Conservation (phyloP, 306 rosid genomes). For the Spatholobus suberectus region DNA sequence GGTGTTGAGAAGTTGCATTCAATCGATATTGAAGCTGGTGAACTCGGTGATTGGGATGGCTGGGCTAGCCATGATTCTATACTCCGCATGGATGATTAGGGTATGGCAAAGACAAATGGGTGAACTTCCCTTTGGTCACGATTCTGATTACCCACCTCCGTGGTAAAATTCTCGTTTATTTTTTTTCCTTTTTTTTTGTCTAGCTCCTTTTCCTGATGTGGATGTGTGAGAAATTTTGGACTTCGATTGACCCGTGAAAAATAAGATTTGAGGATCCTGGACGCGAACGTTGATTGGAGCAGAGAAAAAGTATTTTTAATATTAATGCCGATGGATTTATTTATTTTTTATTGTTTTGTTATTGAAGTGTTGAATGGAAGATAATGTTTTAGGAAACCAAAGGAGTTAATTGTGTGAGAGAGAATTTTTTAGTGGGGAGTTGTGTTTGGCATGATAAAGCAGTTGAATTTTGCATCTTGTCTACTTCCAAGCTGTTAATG, state of each 20-base stretch:
- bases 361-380: neutral
- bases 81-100: constrained; percentile 77
- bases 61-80: constrained; percentile 74
- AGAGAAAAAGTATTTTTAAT: neutral
- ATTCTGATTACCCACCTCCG: constrained; percentile 60
- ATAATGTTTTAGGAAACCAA: neutral
- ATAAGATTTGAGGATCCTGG: neutral
- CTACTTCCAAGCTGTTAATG: neutral
- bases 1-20: constrained; percentile 68
- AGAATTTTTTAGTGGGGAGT: neutral
- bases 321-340: neutral
- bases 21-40: constrained; percentile 76
- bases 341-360: constrained; percentile 1
- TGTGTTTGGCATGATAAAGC: constrained; percentile 5
- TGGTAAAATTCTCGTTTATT: constrained; percentile 49
- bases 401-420: neutral
- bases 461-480: constrained; percentile 18
- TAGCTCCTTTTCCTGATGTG: neutral
- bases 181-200: neutral
- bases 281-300: neutral
- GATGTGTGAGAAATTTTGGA: neutral
- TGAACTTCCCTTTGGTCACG: constrained; percentile 58
- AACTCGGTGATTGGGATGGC: constrained; percentile 81
- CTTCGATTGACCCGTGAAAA: neutral
- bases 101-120: constrained; percentile 69